These are phyloP conservation scores for Trypanosoma cruzi DNA, from an alignment of 208 protist species.

Conservation along the genomic window DNA sequence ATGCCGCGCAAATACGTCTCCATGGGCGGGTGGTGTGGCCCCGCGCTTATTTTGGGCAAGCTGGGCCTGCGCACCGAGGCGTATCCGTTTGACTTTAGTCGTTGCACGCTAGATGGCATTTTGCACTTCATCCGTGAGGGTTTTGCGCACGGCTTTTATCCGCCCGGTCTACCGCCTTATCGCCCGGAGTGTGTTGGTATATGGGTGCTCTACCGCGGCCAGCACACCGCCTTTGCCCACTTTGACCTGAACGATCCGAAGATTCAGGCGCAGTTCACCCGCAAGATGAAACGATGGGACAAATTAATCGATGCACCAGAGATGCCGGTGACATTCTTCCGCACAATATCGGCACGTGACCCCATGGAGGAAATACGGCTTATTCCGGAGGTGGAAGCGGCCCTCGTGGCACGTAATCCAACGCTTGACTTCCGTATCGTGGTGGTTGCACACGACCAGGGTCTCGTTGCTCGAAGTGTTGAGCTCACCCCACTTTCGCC, in stretches of 20 bases:
- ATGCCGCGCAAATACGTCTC: constrained; percentile 67
- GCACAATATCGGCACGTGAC: constrained; percentile 63
- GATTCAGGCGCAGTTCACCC: constrained; percentile 50
- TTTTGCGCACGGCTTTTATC: constrained; percentile 73
- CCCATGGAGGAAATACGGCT: constrained; percentile 59
- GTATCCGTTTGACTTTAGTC: constrained; percentile 82
- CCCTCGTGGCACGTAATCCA: constrained; percentile 48
- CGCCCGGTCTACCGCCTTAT: constrained; percentile 61
- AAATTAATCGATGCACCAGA: constrained; percentile 37
- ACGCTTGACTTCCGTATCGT: constrained; percentile 57
- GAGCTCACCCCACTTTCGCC: constrained; percentile 54
- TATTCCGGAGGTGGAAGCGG: constrained; percentile 31
- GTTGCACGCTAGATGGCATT: constrained; percentile 66
- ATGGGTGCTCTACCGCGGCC: constrained; percentile 76
- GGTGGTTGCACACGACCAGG: constrained; percentile 72
- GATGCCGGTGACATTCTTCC: constrained; percentile 65
- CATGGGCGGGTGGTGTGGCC: constrained; percentile 77
- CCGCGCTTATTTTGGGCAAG: constrained; percentile 73
- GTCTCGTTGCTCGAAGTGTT: constrained; percentile 38
- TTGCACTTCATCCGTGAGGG: constrained; percentile 62
- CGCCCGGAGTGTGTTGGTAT: constrained; percentile 73
- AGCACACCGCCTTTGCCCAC: constrained; percentile 82
- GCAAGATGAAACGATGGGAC: constrained; percentile 59
- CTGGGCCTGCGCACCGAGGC: constrained; percentile 70
- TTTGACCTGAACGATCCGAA: constrained; percentile 72